These are phyloP conservation scores for Penicillium subrubescens DNA, from an alignment of 495 filamentous ascomycete species.

Conservation along the genomic window DNA sequence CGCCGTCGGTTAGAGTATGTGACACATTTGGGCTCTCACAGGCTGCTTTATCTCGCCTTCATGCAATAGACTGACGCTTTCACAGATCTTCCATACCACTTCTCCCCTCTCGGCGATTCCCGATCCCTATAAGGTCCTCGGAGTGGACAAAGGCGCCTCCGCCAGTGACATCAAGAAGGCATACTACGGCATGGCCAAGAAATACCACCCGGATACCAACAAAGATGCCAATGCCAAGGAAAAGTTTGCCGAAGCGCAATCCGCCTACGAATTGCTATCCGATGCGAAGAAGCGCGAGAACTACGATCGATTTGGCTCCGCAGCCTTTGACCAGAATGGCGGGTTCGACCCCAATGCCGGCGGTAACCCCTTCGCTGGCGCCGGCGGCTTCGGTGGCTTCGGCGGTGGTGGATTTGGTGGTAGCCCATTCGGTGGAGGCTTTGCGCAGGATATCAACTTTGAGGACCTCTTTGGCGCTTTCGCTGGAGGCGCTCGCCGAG, in stretches of 20 bases:
- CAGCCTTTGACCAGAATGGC: constrained; percentile 79
- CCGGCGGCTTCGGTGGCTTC: constrained; percentile 54
- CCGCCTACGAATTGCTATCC: constrained; percentile 88
- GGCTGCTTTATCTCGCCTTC: background rate
- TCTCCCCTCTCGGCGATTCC: constrained; percentile 60
- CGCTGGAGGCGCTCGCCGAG: constrained; percentile 61
- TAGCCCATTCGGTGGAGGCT: constrained; percentile 60
- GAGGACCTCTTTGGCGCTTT: constrained; percentile 95
- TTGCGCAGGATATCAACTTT: constrained; percentile 83
- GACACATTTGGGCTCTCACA: background rate
- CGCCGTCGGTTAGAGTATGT: constrained; percentile 37
- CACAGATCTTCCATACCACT: constrained; percentile 77
- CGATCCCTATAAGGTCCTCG: constrained; percentile 85
- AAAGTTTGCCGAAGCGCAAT: constrained; percentile 87
- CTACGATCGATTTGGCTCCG: constrained; percentile 86
- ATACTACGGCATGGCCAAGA: constrained; percentile 97
- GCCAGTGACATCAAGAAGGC: constrained; percentile 93
- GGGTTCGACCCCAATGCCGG: constrained; percentile 73
- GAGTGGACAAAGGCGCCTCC: constrained; percentile 80
- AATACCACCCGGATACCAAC: constrained; percentile 97
- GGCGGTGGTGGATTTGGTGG: constrained; percentile 57
- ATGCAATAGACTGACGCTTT: constrained; percentile 6
- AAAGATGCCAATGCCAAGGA: constrained; percentile 91
- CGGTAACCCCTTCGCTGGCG: constrained; percentile 64
- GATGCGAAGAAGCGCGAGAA: constrained; percentile 89